Evolutionary conservation across 2,329 filamentous ascomycete species (phyloP).

Genomic region (Cadophora sp.): DNA sequence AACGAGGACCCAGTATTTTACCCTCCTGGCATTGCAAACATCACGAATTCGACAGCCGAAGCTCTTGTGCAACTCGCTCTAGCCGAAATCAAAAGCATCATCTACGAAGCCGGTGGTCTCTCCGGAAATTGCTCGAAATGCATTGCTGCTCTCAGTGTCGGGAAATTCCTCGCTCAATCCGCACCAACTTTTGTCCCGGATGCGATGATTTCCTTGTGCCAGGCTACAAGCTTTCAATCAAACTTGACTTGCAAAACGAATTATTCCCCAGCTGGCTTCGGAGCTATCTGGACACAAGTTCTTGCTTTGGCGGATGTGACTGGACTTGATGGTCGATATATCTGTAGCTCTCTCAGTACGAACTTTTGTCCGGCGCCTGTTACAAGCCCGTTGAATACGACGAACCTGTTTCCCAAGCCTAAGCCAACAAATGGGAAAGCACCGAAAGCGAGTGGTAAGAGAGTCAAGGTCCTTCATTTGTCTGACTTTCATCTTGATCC

Average conservation of each 20-base stretch:
- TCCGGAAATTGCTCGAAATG: constrained; percentile 59
- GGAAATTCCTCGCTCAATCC: constrained; percentile 56
- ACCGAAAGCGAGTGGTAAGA: constrained; percentile 57
- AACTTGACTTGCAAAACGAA: constrained; percentile 55
- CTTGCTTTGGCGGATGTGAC: constrained; percentile 59
- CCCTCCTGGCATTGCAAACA: constrained; percentile 54
- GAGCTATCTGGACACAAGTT: constrained; percentile 64
- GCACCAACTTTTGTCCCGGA: constrained; percentile 57
- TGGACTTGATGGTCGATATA: constrained; percentile 62
- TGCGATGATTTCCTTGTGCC: constrained; percentile 59
- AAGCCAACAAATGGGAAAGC: constrained; percentile 54
- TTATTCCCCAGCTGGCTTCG: constrained; percentile 56
- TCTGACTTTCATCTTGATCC: constrained; percentile 63
- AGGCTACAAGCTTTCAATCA: constrained; percentile 53
- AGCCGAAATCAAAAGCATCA: constrained; percentile 54
- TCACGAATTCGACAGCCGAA: constrained; percentile 50
- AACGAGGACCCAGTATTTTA: constrained; percentile 58
- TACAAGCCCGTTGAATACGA: constrained; percentile 53
- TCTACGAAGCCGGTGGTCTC: constrained; percentile 47
- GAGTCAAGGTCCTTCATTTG: constrained; percentile 62
- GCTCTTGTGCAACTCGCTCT: constrained; percentile 52
- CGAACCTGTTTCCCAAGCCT: constrained; percentile 58
- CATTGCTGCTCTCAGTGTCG: constrained; percentile 56
- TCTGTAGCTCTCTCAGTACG: constrained; percentile 58
- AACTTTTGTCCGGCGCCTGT: constrained; percentile 56